phyloP scores from a whole-genome alignment of 805 yeast genomes.

The Clavispora vitiphila region DNA sequence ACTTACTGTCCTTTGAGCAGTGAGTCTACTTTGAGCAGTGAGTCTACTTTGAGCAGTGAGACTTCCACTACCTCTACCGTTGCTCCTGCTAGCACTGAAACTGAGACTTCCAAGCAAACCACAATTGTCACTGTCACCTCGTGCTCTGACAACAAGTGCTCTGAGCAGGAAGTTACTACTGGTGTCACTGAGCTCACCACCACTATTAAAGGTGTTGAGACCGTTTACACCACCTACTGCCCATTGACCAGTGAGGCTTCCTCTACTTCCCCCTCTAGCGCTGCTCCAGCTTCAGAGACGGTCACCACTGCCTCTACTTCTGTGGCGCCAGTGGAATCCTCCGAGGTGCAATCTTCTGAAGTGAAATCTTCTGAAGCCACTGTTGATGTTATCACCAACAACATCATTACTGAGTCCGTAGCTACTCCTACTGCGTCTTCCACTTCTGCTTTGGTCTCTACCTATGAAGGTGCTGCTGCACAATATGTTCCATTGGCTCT shows the following conservation, averaged over 20 bases:
- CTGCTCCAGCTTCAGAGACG: slow-evolving; percentile 15
- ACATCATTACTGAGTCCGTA: slow-evolving; percentile 33
- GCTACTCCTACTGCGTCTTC: slow-evolving; percentile 8
- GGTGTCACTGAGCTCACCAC: slow-evolving; percentile 11
- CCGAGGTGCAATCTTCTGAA: background rate
- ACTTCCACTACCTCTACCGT: slow-evolving; percentile 6
- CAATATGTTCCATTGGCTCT: slow-evolving; percentile 21
- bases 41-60: no score
- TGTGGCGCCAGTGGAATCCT: no score
- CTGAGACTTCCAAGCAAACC: slow-evolving; percentile 3
- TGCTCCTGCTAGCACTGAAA: slow-evolving; percentile 11
- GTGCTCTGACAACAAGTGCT: slow-evolving; percentile 30
- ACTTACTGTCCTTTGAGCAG: slow-evolving; percentile 20
- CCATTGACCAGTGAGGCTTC: slow-evolving; percentile 14
- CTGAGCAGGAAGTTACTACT: slow-evolving; percentile 16
- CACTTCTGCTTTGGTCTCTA: slow-evolving; percentile 9
- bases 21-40: no score
- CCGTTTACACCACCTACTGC: slow-evolving; percentile 19
- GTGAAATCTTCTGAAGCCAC: slow-evolving; percentile 16
- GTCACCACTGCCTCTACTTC: no score
- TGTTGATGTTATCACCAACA: slow-evolving; percentile 38
- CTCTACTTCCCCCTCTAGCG: slow-evolving; percentile 5
- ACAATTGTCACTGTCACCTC: slow-evolving; percentile 33
- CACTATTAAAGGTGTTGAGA: slow-evolving; percentile 9
- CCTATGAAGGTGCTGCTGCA: slow-evolving; percentile 28